phyloP scores from a whole-genome alignment of 202 grass and related monocot species.

The Schoenoplectus triqueter region DNA sequence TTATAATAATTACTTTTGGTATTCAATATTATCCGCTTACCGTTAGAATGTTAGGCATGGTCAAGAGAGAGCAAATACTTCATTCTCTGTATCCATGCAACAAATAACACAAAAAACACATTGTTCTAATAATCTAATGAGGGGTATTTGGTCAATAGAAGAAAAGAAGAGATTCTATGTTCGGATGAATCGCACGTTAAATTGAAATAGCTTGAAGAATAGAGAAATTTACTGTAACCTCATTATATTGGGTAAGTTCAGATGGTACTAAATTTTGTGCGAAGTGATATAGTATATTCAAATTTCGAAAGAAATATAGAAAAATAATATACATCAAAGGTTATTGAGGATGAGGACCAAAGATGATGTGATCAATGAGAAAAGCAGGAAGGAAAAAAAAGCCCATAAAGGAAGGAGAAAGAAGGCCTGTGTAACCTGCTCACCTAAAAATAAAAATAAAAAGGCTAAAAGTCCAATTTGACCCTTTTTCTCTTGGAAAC shows the following conservation, averaged over 20 bases:
- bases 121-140: neutral
- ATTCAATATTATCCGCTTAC: neutral
- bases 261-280: neutral
- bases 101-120: neutral
- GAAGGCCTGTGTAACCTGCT: too few species aligned
- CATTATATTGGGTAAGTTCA: neutral
- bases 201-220: neutral
- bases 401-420: neutral
- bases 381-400: neutral
- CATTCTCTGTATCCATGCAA: neutral
- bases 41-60: neutral
- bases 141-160: neutral
- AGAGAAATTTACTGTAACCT: neutral
- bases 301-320: too few species aligned
- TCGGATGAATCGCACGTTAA: neutral
- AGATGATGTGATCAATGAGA: neutral
- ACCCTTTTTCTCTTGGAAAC: constrained; percentile 1
- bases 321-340: too few species aligned
- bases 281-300: too few species aligned
- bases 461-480: neutral
- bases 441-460: neutral
- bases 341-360: too few species aligned
- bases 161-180: neutral
- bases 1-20: too few species aligned
- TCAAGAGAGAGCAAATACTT: neutral